Evolutionary conservation across 1,284 basidiomycete species (phyloP).

Genomic region (Malassezia psittaci): DNA sequence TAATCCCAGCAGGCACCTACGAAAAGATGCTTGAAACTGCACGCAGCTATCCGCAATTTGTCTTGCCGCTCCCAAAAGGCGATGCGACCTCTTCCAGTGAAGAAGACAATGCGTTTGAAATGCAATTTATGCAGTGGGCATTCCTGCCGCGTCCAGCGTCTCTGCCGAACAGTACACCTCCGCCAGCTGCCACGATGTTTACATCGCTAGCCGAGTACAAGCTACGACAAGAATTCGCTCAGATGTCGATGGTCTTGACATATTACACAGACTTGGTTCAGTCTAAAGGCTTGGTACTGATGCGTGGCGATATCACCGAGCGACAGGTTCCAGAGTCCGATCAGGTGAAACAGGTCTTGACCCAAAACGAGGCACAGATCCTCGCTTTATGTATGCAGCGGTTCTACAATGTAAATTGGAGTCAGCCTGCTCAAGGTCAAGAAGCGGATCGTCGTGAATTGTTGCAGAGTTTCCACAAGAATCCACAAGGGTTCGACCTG

Average conservation of each 20-base stretch:
- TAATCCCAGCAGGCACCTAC: constrained; percentile 34
- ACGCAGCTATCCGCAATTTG: constrained; percentile 37
- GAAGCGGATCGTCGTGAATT: constrained; percentile 25
- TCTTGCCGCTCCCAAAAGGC: constrained; percentile 36
- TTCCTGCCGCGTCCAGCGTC: constrained; percentile 20
- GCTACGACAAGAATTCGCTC: constrained; percentile 70
- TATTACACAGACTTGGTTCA: constrained; percentile 78
- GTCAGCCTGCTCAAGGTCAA: constrained; percentile 2
- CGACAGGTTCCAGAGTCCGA: constrained; percentile 49
- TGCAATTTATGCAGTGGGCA: constrained; percentile 43
- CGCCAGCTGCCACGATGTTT: constrained; percentile 61
- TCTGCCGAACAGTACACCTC: constrained; percentile 6
- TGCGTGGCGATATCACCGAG: constrained; percentile 83
- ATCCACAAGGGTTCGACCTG: constrained; percentile 30
- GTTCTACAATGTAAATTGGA: constrained; percentile 32
- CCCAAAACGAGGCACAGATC: constrained; percentile 37
- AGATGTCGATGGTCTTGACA: constrained; percentile 79
- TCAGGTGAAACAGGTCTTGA: constrained; percentile 49
- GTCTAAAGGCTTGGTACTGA: constrained; percentile 71
- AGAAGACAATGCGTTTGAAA: constrained; percentile 36
- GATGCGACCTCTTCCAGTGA: constrained; percentile 15
- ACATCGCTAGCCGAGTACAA: constrained; percentile 94
- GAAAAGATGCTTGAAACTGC: constrained; percentile 27
- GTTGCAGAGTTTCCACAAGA: constrained; percentile 31
- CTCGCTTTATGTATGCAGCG: constrained; percentile 37